phyloP scores from a whole-genome alignment of 257 asterid genomes.

The Solanum ahanhuiri region DNA sequence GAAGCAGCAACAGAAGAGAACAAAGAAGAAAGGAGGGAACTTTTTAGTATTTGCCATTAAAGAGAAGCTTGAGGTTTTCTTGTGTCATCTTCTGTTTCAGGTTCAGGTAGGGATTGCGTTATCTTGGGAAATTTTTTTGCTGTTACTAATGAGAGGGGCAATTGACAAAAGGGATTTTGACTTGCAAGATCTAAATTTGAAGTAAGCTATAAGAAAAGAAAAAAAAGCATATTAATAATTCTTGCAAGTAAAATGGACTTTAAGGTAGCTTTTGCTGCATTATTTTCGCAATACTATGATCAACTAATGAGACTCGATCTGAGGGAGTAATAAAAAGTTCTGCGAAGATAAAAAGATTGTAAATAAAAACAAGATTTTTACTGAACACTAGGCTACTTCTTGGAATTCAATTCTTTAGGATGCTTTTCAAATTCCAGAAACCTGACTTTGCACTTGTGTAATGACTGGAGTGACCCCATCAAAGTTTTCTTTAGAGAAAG shows the following conservation, averaged over 20 bases:
- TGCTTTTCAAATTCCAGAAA: slow-evolving; percentile 24
- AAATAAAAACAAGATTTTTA: not conserved
- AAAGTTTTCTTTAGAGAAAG: not conserved
- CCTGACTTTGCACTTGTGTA: not conserved
- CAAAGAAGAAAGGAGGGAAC: slow-evolving; percentile 16
- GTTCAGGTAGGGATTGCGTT: slow-evolving; percentile 19
- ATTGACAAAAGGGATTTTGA: slow-evolving; percentile 16
- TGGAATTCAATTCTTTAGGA: slow-evolving; percentile 6
- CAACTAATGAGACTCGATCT: no score
- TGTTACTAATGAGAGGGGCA: not conserved
- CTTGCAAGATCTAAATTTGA: slow-evolving; percentile 8
- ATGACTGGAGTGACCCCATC: not conserved
- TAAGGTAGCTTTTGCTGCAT: slow-evolving; percentile 12
- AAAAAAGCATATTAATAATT: slow-evolving; percentile 2
- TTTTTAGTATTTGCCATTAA: slow-evolving; percentile 38
- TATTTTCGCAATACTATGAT: not conserved
- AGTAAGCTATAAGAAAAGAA: not conserved
- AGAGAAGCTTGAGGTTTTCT: slow-evolving; percentile 16
- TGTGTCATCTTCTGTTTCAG: slow-evolving; percentile 55
- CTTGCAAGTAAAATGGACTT: not conserved
- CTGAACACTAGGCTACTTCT: not conserved
- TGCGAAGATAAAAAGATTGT: not conserved
- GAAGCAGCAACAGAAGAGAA: slow-evolving; percentile 1
- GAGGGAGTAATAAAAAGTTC: not conserved
- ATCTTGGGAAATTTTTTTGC: not conserved